These are phyloP conservation scores for Hyaloscypha bicolor DNA, from an alignment of 495 filamentous ascomycete genomes.

Conservation along the genomic window DNA sequence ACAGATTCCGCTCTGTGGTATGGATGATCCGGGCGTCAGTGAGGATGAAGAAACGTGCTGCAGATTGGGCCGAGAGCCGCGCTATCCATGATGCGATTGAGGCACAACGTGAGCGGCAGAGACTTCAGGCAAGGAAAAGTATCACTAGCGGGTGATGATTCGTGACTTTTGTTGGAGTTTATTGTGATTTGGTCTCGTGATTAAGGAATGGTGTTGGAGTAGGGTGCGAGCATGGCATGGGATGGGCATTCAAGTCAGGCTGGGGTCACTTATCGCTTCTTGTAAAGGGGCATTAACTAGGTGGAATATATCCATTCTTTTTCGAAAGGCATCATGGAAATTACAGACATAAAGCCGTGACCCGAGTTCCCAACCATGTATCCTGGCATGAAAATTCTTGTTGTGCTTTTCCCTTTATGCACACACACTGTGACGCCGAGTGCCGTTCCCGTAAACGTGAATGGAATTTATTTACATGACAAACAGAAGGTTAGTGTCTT, in stretches of 20 bases:
- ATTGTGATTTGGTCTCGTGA: neutral
- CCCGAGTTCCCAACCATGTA: slow-evolving; percentile 5
- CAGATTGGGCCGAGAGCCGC: slow-evolving; percentile 25
- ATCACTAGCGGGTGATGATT: slow-evolving; percentile 1
- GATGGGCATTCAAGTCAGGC: neutral
- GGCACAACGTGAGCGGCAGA: slow-evolving; percentile 25
- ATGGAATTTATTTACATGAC: slow-evolving; percentile 32
- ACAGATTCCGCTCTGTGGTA: slow-evolving; percentile 32
- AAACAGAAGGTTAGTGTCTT: slow-evolving; percentile 35
- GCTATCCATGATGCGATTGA: slow-evolving; percentile 27
- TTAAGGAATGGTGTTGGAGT: slow-evolving; percentile 1
- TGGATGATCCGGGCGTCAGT: slow-evolving; percentile 26
- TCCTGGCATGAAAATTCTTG: slow-evolving; percentile 6
- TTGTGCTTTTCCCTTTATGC: slow-evolving; percentile 21
- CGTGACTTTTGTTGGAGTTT: neutral
- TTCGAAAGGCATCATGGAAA: slow-evolving; percentile 10
- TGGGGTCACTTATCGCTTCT: neutral
- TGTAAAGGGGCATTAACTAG: neutral
- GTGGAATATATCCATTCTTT: slow-evolving; percentile 14
- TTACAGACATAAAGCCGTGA: slow-evolving; percentile 9
- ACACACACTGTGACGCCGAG: slow-evolving; percentile 24
- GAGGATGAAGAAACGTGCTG: slow-evolving; percentile 30
- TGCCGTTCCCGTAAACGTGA: neutral
- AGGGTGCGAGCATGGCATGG: neutral
- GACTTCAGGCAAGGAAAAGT: slow-evolving; percentile 5